Conservation (phyloP, 768 basidiomycete species). For the Leccinum longicurvipes region DNA sequence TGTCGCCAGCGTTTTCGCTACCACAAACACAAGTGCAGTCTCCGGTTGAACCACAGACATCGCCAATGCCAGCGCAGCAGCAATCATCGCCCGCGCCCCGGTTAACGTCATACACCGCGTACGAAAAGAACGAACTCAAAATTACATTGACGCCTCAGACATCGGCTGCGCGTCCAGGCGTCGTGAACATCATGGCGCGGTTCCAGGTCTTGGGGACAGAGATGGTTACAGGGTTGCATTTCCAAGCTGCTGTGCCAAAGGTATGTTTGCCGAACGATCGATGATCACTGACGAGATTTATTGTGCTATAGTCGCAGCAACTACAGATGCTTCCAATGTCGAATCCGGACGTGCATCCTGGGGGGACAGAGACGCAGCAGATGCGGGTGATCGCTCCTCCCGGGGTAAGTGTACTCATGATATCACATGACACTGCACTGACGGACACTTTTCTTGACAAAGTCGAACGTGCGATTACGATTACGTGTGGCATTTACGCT, state of each 20-base stretch:
- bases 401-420: slow-evolving; percentile 55
- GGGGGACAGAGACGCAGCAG: slow-evolving; percentile 87
- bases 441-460: slow-evolving; percentile 6
- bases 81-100: slow-evolving; percentile 40
- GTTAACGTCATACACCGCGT: slow-evolving; percentile 76
- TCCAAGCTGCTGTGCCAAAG: slow-evolving; percentile 98
- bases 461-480: slow-evolving; percentile 83
- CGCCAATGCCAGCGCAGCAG: slow-evolving; percentile 33
- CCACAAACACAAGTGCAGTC: slow-evolving; percentile 34
- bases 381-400: slow-evolving; percentile 87
- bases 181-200: slow-evolving; percentile 85
- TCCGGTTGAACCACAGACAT: slow-evolving; percentile 33
- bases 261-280: slow-evolving; percentile 36
- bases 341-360: slow-evolving; percentile 71
- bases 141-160: slow-evolving; percentile 89
- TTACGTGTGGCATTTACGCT: slow-evolving; percentile 79
- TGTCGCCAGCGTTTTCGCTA: slow-evolving; percentile 37
- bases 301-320: slow-evolving; percentile 73
- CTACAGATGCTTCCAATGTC: slow-evolving; percentile 98
- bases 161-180: slow-evolving; percentile 74
- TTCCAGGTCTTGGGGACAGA: slow-evolving; percentile 68
- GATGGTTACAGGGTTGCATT: slow-evolving; percentile 65
- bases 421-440: neutral
- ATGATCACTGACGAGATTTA: neutral
- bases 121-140: slow-evolving; percentile 87